These are phyloP conservation scores for Botryosphaeria dothidea DNA, from an alignment of 2,329 filamentous ascomycete genomes.

Conservation along the genomic window DNA sequence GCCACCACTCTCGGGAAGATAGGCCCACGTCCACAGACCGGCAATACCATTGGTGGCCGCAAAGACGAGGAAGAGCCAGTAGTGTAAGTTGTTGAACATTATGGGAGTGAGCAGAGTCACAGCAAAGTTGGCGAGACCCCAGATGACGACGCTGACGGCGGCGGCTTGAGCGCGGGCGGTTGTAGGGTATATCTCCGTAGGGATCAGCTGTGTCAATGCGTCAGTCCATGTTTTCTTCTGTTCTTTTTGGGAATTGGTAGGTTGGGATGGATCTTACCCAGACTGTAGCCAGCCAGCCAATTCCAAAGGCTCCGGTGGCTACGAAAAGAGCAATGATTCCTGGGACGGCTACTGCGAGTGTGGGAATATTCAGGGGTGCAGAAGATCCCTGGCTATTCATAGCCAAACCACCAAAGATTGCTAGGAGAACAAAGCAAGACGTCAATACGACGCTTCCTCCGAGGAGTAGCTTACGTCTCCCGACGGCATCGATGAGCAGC, in stretches of 20 bases:
- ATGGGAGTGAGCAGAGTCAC: constrained; percentile 60
- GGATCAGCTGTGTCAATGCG: constrained; percentile 37
- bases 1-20: constrained; percentile 57
- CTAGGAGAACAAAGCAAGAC: constrained; percentile 53
- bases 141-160: constrained; percentile 56
- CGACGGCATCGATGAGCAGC: constrained; percentile 59
- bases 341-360: constrained; percentile 49
- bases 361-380: constrained; percentile 34
- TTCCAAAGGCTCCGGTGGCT: constrained; percentile 62
- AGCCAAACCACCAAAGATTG: constrained; percentile 53
- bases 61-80: constrained; percentile 60
- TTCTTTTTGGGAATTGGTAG: background rate
- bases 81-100: constrained; percentile 61
- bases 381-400: constrained; percentile 37
- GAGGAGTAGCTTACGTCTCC: constrained; percentile 56
- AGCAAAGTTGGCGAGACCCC: constrained; percentile 60
- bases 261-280: constrained; percentile 46
- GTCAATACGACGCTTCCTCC: constrained; percentile 54
- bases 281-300: constrained; percentile 60
- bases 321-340: constrained; percentile 56
- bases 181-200: constrained; percentile 60
- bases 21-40: constrained; percentile 56
- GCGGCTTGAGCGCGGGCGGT: constrained; percentile 57
- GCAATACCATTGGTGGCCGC: constrained; percentile 56
- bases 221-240: background rate